phyloP scores from a whole-genome alignment of 371 early-diverging fungal genomes.

The Mortierella sp. region DNA sequence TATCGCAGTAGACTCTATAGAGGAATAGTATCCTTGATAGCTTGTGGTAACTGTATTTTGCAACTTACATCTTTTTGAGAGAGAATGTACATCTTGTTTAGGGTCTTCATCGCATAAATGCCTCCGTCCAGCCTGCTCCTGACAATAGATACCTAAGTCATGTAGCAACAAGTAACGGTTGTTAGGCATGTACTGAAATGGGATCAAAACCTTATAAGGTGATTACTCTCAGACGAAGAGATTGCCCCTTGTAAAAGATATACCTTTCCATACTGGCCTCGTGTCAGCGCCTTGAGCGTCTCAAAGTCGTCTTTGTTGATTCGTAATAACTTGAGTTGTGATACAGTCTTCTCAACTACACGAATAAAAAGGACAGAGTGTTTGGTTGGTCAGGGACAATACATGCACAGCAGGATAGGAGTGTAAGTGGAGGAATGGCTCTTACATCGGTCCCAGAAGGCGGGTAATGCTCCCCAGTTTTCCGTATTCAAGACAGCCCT shows the following conservation, averaged over 20 bases:
- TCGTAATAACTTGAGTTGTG: conserved; percentile 70
- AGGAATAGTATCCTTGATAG: too few relatives aligned
- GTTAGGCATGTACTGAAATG: not conserved
- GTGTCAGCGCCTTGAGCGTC: conserved; percentile 87
- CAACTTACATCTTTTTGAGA: conserved; percentile 81
- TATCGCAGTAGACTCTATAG: not conserved
- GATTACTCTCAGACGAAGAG: not conserved
- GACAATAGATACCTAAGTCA: conserved; percentile 80
- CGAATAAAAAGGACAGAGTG: not conserved
- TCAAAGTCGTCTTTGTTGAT: conserved; percentile 91
- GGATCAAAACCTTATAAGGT: too few relatives aligned
- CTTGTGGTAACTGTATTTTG: too few relatives aligned
- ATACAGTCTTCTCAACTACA: conserved; percentile 74
- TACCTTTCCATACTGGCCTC: conserved; percentile 95
- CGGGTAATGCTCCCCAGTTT: conserved; percentile 65
- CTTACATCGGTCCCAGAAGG: conserved; percentile 71
- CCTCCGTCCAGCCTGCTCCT: conserved; percentile 75
- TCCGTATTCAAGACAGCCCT: conserved; percentile 60
- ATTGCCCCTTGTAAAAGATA: conserved; percentile 4
- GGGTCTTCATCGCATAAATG: conserved; percentile 97
- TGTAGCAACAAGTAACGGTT: not conserved
- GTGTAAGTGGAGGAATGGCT: too few relatives aligned
- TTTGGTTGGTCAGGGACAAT: not conserved
- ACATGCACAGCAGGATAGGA: too few relatives aligned
- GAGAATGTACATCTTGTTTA: conserved; percentile 89